Conservation (phyloP, 2,329 filamentous ascomycete species). For the Colletotrichum tropicicola region DNA sequence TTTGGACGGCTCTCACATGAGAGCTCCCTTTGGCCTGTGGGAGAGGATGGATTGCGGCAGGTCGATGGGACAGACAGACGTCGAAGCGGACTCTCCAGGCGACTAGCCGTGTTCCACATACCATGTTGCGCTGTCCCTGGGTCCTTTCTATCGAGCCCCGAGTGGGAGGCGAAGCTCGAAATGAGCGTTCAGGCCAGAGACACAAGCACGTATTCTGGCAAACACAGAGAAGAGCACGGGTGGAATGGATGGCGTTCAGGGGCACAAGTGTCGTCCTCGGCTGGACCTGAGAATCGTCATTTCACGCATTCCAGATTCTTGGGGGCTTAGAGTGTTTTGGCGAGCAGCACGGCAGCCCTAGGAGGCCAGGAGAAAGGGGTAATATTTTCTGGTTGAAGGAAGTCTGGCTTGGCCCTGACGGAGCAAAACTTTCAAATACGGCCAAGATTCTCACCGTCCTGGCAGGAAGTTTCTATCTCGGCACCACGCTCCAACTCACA, state of each 20-base stretch:
- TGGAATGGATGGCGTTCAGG: constrained; percentile 21
- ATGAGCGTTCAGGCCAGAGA: too few relatives aligned
- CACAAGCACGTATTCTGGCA: background rate
- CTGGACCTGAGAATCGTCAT: constrained; percentile 15
- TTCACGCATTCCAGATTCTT: constrained; percentile 14
- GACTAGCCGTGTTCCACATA: too few relatives aligned
- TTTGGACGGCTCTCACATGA: too few relatives aligned
- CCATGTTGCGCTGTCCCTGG: too few relatives aligned
- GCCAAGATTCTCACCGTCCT: constrained; percentile 12
- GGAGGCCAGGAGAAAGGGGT: constrained; percentile 5
- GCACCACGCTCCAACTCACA: constrained; percentile 12
- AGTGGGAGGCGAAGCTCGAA: too few relatives aligned
- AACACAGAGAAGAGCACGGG: background rate
- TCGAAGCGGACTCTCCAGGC: too few relatives aligned
- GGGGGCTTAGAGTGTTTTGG: background rate
- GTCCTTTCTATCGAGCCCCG: too few relatives aligned
- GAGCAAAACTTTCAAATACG: constrained; percentile 23
- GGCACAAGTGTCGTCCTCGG: constrained; percentile 4
- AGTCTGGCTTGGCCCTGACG: background rate
- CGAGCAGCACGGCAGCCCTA: background rate
- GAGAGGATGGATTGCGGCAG: too few relatives aligned
- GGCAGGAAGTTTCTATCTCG: background rate
- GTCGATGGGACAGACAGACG: too few relatives aligned
- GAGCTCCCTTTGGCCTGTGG: too few relatives aligned
- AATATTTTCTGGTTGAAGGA: background rate